Percentiles rank a stretch among this genome's conserved stretches.
Evolutionary conservation across 805 yeast species (phyloP).

Genomic region (Ogataea ramenticola): DNA sequence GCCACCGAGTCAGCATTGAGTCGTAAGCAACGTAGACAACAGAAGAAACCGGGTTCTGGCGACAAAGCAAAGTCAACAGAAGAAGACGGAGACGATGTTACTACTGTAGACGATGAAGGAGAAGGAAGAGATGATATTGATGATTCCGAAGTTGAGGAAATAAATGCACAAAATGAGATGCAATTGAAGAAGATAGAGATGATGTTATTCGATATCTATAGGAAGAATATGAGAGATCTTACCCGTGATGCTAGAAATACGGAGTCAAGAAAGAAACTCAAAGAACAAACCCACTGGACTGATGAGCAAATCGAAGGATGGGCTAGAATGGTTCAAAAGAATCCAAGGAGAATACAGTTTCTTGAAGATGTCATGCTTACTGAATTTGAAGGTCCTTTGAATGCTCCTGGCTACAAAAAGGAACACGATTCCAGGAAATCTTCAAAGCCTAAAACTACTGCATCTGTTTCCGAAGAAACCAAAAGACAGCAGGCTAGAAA

Average conservation of each 20-base stretch:
- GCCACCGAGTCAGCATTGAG: slow-evolving; percentile 5
- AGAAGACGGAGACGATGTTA: slow-evolving; percentile 20
- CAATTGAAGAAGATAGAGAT: slow-evolving; percentile 42
- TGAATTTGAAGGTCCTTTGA: slow-evolving; percentile 27
- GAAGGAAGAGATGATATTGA: slow-evolving; percentile 25
- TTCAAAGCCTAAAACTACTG: slow-evolving; percentile 4
- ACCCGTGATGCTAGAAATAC: slow-evolving; percentile 44
- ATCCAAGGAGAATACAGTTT: slow-evolving; percentile 53
- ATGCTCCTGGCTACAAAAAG: slow-evolving; percentile 6
- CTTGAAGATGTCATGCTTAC: slow-evolving; percentile 53
- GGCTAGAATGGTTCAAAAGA: slow-evolving; percentile 66
- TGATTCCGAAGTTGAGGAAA: slow-evolving; percentile 7
- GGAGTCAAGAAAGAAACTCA: slow-evolving; percentile 43
- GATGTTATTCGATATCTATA: slow-evolving; percentile 48
- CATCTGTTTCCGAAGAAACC: slow-evolving; percentile 6
- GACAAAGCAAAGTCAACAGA: no score
- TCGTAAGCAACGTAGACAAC: not conserved
- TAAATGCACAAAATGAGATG: slow-evolving; percentile 11
- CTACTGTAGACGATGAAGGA: slow-evolving; percentile 14
- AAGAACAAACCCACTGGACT: slow-evolving; percentile 55
- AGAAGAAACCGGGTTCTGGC: slow-evolving; percentile 6
- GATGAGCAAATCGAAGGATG: slow-evolving; percentile 94
- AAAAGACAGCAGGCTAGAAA: slow-evolving; percentile 36
- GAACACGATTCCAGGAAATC: slow-evolving; percentile 5
- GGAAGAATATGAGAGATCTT: slow-evolving; percentile 42